Base-by-base conservation (phyloP, 345 rosid genomes). In the Salix udensis region DNA sequence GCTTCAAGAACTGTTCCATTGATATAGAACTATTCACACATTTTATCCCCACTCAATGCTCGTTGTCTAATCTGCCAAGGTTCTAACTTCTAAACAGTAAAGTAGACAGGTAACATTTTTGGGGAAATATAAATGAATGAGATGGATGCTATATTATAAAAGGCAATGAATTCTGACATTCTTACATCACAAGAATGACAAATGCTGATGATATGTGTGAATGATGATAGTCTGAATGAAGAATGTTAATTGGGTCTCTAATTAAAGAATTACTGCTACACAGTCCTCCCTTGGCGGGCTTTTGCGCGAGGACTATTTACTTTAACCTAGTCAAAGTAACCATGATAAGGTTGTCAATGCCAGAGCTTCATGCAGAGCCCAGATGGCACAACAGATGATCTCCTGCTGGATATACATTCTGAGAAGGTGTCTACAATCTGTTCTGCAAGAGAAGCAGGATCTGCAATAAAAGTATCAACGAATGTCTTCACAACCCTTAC, bases 371-470 rank as follows among this genome's bases (percentile, higher is more conserved):
- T 89, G 88, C 97, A 94, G 85, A 91, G 76, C 30, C 98, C 93
- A 75, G 87, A 78, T 1, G 98, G 88, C 77, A 85, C 94, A 5
- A 70, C 88, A 1, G 92, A 92, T 14, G 88, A 74, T 78, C 66
- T 82, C 78, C 88, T 89, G 80, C 87, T 88, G 6, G 88, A 78
- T 72, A 96, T 77, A 65, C 89, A 79, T 68, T 88, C 98, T 9
- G 99, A 87, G 78, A 96, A 96, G 46, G 99, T 88, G 74, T 96
- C 97, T 69, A 90, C 85, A 15, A 96, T 97, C 84, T 96, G 98
- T 85, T 90, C 90, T 13, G 97, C 95, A 48, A 96, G 91, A 42
- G 99, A 88, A 23, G 90, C 88, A 4, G 87, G 90, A 83, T 96
- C 99, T 36, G 86, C 91, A 40, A 76, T 84, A 64, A 96, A 92